Base-by-base conservation (phyloP, 2,329 filamentous ascomycete species). In the Passalora sequoiae region DNA sequence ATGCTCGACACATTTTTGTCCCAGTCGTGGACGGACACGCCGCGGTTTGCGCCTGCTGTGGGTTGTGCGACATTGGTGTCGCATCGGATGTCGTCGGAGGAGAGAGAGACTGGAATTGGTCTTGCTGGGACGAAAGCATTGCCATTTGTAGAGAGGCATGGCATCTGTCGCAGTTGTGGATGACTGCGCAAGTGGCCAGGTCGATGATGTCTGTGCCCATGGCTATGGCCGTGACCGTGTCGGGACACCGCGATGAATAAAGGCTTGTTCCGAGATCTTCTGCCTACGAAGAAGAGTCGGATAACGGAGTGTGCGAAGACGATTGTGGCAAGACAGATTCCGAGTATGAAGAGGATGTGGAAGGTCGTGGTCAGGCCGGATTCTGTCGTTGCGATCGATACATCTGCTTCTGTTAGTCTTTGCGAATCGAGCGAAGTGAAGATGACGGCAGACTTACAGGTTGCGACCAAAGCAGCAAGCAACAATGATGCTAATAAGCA, bases 301-400 rank as follows among this genome's bases (percentile, higher is more conserved):
- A 92, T 77, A 12, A 92, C 68, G 30, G 81, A 79, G 65, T 94
- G 86, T 58, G 80, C 84, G 72, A 94, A 92, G 66, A 94, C 80
- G 53, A 91, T 78, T 2, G 83, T 81, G 24, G 83, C 76, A 40
- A 83, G 70, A 39, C 94, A 68, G 44, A 94, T 82, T 51, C 89
- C 73, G 40, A 95, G 74, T 44, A 94, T 82, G 47, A 94, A 75
- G 40, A 94, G 72, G 46, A 94, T 78, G 57, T 88, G 85, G 59
- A 94, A 83, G 64, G 88, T 84, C 61, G 78, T 78, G 30, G 77
- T 77, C 38, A 77, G 70, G 47, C 80, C 72, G 29, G 76, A 77
- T 48, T 78, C 73, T 3, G 83, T 82, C 32, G 89, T 71, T 15
- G 81, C 77, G 32, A 94, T 75, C 4, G 78, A 78, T 51, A 94